phyloP scores from a whole-genome alignment of 2,329 filamentous ascomycete species.

The Myriosclerotinia scirpicola region DNA sequence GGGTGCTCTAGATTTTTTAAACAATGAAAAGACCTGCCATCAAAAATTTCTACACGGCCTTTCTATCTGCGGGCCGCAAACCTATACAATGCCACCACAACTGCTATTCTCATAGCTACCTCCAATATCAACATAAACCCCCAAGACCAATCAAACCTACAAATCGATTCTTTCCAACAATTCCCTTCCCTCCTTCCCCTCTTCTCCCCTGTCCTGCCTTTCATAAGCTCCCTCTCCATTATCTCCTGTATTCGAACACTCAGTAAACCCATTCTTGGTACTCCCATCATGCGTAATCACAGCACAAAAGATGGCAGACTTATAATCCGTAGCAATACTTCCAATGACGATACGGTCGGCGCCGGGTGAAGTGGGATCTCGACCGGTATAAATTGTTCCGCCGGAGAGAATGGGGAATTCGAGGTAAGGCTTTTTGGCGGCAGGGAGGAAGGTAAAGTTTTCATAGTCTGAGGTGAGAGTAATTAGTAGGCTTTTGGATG shows the following conservation, averaged over 20 bases:
- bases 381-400: slow-evolving; percentile 33
- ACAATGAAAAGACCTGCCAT: background rate
- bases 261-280: slow-evolving; percentile 38
- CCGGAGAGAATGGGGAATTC: slow-evolving; percentile 39
- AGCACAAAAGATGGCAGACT: slow-evolving; percentile 38
- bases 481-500: background rate
- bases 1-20: background rate
- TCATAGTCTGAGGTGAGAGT: slow-evolving; percentile 36
- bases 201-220: slow-evolving; percentile 17
- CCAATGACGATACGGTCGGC: slow-evolving; percentile 41
- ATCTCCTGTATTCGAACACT: slow-evolving; percentile 36
- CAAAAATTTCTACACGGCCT: background rate
- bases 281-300: slow-evolving; percentile 40
- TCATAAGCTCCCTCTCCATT: slow-evolving; percentile 28
- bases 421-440: slow-evolving; percentile 37
- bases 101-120: background rate
- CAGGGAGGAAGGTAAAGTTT: slow-evolving; percentile 39
- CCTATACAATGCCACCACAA: background rate
- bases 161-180: slow-evolving; percentile 32
- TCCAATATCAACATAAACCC: background rate
- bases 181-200: slow-evolving; percentile 27
- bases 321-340: slow-evolving; percentile 37
- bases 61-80: too few species aligned
- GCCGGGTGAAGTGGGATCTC: slow-evolving; percentile 35
- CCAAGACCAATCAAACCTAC: background rate